Conservation (phyloP, 2,329 filamentous ascomycete genomes). For the Leptographium lundbergii region DNA sequence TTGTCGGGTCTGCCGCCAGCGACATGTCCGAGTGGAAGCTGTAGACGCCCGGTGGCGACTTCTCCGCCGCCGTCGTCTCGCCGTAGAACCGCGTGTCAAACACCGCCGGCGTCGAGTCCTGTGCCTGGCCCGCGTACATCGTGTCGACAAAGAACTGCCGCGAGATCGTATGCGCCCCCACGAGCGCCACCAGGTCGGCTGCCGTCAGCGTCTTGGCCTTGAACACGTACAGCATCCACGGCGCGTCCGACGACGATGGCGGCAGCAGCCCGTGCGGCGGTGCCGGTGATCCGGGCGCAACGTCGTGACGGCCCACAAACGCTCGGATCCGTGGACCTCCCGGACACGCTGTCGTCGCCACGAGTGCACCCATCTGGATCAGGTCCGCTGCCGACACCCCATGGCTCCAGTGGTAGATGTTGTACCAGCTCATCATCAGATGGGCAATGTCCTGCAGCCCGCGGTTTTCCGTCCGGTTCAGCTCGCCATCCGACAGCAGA, state of each 20-base stretch:
- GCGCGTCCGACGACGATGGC: constrained; percentile 23
- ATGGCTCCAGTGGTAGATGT: constrained; percentile 22
- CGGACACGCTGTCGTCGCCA: constrained; percentile 37
- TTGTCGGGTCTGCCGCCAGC: constrained; percentile 24
- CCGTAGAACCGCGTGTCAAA: constrained; percentile 39
- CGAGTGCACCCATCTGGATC: constrained; percentile 34
- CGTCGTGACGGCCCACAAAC: constrained; percentile 36
- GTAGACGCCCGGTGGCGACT: constrained; percentile 20
- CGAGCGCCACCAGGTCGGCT: constrained; percentile 36
- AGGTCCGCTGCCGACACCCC: constrained; percentile 39
- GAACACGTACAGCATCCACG: constrained; percentile 33
- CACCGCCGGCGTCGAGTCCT: constrained; percentile 34
- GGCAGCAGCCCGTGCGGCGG: constrained; percentile 33
- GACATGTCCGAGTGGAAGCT: constrained; percentile 29
- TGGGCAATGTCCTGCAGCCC: constrained; percentile 29
- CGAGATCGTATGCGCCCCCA: constrained; percentile 40
- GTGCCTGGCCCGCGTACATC: constrained; percentile 22
- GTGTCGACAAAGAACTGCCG: constrained; percentile 33
- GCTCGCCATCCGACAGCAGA: constrained; percentile 26
- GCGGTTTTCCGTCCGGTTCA: constrained; percentile 27
- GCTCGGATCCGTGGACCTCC: constrained; percentile 35
- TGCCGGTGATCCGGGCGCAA: constrained; percentile 15
- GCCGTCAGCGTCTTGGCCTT: constrained; percentile 35
- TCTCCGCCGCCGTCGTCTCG: constrained; percentile 19
- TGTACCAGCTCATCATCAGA: constrained; percentile 24